Base-by-base conservation (phyloP, 2,329 filamentous ascomycete species). In the Apiospora malaysiana region DNA sequence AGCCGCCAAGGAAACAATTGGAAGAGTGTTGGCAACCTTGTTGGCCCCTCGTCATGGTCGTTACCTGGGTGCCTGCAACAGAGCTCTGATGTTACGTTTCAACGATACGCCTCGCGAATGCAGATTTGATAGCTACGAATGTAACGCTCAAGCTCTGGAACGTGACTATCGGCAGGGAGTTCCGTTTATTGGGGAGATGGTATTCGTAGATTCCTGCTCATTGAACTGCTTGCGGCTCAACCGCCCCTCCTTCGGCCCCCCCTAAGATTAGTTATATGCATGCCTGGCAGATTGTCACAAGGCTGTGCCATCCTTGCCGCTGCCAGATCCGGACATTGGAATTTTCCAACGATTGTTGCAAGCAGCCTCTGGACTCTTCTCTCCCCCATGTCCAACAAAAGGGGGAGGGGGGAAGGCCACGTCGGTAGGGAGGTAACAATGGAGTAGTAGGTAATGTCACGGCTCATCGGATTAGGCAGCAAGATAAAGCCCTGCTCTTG, bases 241-340 rank as follows among this genome's bases (percentile, higher is more conserved):
- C 12, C 51, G 32, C 25, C 51, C 51, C 27, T 16, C 14, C 49
- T 32, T 32, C 32, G 32, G 9, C 9, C 42, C 23, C 25, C 16
- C 49, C 18, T 59, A 59, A 59, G 51, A 59, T 59, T 59, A 37
- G 14, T 32, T 32, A 59, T 59, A 59, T 59, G 51, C 56, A 63
- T 40, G 32, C 32, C 56, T 63, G 32, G 56, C 56, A 63, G 56
- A 40, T 63, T 63, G 21, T 63, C 56, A 63, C 56, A 63, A 32
- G 56, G 32, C 56, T 63, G 56, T 63, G 56, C 32, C n/a, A 40
- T 63, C 32, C 51, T 32, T 59, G 51, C 25, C 49, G 49, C 49
- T 59, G 51, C 25, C 49, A 25, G 12, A 56, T 32, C 23, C 49
- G 49, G 49, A 32, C 12, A 16, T 16, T 56, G 49, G 47, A 59